Conservation (phyloP, 2,329 filamentous ascomycete genomes). For the Claviceps lovelessii region DNA sequence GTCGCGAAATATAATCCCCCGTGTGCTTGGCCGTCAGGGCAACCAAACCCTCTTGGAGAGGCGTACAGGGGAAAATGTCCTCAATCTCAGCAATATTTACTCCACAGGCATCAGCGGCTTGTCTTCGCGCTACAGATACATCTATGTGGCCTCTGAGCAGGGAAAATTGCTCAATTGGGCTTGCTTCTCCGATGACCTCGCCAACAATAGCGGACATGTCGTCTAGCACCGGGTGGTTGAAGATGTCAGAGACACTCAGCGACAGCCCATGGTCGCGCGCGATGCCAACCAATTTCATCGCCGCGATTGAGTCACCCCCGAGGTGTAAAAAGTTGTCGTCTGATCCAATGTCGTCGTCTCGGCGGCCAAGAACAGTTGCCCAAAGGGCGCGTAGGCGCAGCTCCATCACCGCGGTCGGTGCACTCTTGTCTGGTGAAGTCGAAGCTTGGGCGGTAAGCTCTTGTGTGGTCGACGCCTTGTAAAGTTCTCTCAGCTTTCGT, state of each 20-base stretch:
- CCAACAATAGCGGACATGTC: not conserved
- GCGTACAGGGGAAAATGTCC: conserved; percentile 19
- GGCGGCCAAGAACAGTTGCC: conserved; percentile 5
- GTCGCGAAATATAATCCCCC: conserved; percentile 8
- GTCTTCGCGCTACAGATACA: too few species aligned
- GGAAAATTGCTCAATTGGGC: not conserved
- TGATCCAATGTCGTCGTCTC: conserved; percentile 15
- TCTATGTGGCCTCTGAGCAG: conserved; percentile 1
- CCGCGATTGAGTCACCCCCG: conserved; percentile 31
- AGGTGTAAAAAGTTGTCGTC: conserved; percentile 33
- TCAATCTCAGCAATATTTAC: conserved; percentile 18
- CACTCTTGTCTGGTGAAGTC: not conserved
- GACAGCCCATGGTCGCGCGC: conserved; percentile 21
- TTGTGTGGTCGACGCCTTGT: not conserved
- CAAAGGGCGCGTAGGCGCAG: conserved; percentile 1
- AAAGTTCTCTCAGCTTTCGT: not conserved
- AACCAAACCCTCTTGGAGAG: conserved; percentile 32
- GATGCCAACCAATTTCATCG: conserved; percentile 25
- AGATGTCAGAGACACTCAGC: conserved; percentile 28
- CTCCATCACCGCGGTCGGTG: not conserved
- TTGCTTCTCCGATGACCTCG: not conserved
- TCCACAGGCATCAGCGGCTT: conserved; percentile 2
- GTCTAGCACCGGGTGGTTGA: conserved; percentile 12
- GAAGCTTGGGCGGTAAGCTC: not conserved
- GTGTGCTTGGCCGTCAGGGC: conserved; percentile 6